A percentile compares a stretch with the other conserved stretches of the same genome.
These are phyloP conservation scores for Polygonum aviculare DNA, from an alignment of 148 eudicot species.

Conservation along the genomic window DNA sequence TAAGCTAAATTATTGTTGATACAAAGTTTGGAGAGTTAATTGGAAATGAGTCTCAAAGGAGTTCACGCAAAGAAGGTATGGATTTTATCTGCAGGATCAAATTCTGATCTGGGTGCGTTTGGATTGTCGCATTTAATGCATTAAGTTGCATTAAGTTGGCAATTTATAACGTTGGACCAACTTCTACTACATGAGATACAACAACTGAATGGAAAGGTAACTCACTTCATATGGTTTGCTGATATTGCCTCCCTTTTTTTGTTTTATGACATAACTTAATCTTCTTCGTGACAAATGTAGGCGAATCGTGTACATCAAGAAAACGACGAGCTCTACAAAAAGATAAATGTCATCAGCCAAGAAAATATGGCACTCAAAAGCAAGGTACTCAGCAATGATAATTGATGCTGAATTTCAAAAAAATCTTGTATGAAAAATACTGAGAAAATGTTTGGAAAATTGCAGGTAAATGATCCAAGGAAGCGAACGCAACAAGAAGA, in stretches of 20 bases:
- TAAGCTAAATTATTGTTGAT: too few species aligned
- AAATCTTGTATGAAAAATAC: not conserved
- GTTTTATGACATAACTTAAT: constrained; percentile 5
- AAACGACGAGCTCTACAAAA: constrained; percentile 58
- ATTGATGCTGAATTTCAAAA: not conserved
- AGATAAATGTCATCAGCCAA: constrained; percentile 40
- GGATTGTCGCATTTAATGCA: too few species aligned
- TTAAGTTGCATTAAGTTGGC: too few species aligned
- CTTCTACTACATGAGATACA: constrained; percentile 54
- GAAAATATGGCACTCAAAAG: constrained; percentile 43
- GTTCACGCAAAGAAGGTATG: constrained; percentile 30
- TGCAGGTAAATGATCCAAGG: not conserved
- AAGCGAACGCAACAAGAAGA: not conserved
- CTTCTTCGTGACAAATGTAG: constrained; percentile 22
- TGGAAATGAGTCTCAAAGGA: constrained; percentile 34
- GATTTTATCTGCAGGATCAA: not conserved
- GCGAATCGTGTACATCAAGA: constrained; percentile 54
- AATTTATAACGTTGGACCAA: constrained; percentile 42
- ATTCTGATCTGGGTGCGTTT: too few species aligned
- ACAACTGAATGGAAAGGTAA: constrained; percentile 44
- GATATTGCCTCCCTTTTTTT: not conserved
- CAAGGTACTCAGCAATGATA: constrained; percentile 24
- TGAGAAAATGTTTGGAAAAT: not conserved
- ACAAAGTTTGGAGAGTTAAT: constrained; percentile 30
- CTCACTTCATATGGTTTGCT: constrained; percentile 10